A percentile compares a stretch with the other conserved stretches of the same genome.
Evolutionary conservation across 1,139 yeast species (phyloP).

Genomic region (Candida freyschussii): DNA sequence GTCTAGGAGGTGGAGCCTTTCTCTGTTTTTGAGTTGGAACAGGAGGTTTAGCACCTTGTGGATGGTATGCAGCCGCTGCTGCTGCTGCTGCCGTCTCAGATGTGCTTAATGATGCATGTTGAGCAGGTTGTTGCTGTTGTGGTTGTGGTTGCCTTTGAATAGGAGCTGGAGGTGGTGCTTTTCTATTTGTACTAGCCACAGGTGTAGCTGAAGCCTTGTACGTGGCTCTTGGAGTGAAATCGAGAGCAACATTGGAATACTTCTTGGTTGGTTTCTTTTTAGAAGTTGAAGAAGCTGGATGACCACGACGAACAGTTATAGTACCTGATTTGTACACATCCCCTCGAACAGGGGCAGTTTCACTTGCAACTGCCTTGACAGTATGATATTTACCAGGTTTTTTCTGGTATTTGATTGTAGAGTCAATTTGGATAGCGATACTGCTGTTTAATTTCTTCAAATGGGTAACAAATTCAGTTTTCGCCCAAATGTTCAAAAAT

Average conservation of each 20-base stretch:
- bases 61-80: constrained; percentile 27
- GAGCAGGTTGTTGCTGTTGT: constrained; percentile 5
- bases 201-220: constrained; percentile 11
- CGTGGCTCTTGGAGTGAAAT: constrained; percentile 23
- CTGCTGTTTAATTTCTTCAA: constrained; percentile 59
- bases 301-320: constrained; percentile 76
- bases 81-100: constrained; percentile 23
- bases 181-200: constrained; percentile 14
- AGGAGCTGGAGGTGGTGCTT: constrained; percentile 28
- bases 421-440: constrained; percentile 61
- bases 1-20: constrained; percentile 28
- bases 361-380: constrained; percentile 63
- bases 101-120: constrained; percentile 20
- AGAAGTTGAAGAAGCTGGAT: constrained; percentile 65
- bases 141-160: constrained; percentile 10
- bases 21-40: constrained; percentile 16
- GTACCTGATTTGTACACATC: constrained; percentile 88
- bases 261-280: constrained; percentile 65
- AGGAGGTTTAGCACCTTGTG: constrained; percentile 9
- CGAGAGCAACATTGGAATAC: constrained; percentile 21
- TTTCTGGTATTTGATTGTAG: constrained; percentile 78
- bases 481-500: constrained; percentile 73
- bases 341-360: constrained; percentile 54
- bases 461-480: constrained; percentile 84
- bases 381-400: constrained; percentile 80